Conservation (phyloP, 2,329 filamentous ascomycete genomes). For the Phialophora verrucosa region DNA sequence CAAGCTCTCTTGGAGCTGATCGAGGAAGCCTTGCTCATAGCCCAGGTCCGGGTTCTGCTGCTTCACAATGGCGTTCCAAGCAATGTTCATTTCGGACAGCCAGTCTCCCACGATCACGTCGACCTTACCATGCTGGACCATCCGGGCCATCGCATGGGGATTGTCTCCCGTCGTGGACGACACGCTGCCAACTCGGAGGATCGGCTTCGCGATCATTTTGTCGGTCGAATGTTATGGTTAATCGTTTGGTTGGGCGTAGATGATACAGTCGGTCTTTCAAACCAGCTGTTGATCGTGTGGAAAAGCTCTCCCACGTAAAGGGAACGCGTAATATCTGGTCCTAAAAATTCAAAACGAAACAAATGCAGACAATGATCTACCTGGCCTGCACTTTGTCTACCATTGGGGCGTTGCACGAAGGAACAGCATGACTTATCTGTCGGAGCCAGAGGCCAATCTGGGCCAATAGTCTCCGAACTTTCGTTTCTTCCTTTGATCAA, state of each 20-base stretch:
- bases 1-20: slow-evolving; percentile 35
- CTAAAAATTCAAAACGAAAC: too few relatives aligned
- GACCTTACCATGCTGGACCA: slow-evolving; percentile 15
- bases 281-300: too few relatives aligned
- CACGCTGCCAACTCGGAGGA: slow-evolving; percentile 12
- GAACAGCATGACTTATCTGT: too few relatives aligned
- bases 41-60: slow-evolving; percentile 32
- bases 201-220: background rate
- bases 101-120: slow-evolving; percentile 53
- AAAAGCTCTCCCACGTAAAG: too few relatives aligned
- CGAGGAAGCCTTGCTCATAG: slow-evolving; percentile 39
- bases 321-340: too few relatives aligned
- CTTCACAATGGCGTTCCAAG: slow-evolving; percentile 41
- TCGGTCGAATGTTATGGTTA: background rate
- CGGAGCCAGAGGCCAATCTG: too few relatives aligned
- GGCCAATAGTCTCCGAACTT: too few relatives aligned
- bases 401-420: too few relatives aligned
- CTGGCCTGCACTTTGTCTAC: too few relatives aligned
- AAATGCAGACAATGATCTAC: too few relatives aligned
- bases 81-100: slow-evolving; percentile 47
- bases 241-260: background rate
- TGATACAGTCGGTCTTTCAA: background rate
- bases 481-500: too few relatives aligned
- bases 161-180: slow-evolving; percentile 16
- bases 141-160: slow-evolving; percentile 15